Evolutionary conservation across 306 rosid genomes (phyloP).

Genomic region (Cajanus cajan): DNA sequence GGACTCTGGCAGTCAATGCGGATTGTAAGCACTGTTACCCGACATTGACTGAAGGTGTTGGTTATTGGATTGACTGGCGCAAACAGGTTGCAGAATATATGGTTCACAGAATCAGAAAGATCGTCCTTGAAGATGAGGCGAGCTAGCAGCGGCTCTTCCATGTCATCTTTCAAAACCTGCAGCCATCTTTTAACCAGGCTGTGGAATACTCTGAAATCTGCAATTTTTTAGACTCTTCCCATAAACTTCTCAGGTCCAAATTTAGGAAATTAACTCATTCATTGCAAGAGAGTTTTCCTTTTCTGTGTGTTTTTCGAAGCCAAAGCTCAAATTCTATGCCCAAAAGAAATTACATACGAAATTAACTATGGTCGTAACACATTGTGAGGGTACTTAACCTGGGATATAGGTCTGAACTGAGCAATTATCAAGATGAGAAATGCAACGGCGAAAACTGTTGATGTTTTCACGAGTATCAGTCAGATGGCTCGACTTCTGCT

Average conservation of each 20-base stretch:
- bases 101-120: constrained; percentile 57
- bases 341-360: constrained; percentile 4
- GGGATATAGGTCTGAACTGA: constrained; percentile 60
- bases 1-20: background rate
- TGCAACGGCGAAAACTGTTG: constrained; percentile 46
- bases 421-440: constrained; percentile 72
- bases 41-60: constrained; percentile 54
- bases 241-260: constrained; percentile 6
- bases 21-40: constrained; percentile 43
- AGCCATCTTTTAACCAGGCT: constrained; percentile 65
- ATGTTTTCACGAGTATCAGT: constrained; percentile 44
- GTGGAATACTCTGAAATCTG: constrained; percentile 74
- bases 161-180: constrained; percentile 61
- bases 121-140: constrained; percentile 53
- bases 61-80: constrained; percentile 46
- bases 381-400: constrained; percentile 42
- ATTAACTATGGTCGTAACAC: constrained; percentile 13
- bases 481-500: constrained; percentile 65
- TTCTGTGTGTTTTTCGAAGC: background rate
- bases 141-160: constrained; percentile 57
- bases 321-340: constrained; percentile 20
- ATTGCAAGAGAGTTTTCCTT: background rate
- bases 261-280: background rate
- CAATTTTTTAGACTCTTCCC: constrained; percentile 29
- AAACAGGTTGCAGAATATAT: constrained; percentile 60